Conservation (phyloP, 371 early-diverging fungal genomes). For the Rhizopus microsporus region DNA sequence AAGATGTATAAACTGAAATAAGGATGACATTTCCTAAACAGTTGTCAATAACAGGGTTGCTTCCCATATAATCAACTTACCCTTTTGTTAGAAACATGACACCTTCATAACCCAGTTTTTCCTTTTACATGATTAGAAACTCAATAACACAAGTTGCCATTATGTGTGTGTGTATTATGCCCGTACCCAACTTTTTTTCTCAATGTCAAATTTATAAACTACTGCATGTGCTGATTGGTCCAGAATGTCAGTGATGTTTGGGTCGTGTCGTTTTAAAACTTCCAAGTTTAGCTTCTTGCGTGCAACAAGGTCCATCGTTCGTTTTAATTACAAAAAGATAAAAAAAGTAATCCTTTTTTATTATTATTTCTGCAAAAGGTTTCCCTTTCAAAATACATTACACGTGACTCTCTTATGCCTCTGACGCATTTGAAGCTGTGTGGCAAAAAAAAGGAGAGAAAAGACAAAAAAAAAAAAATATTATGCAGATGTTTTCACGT, state of each 20-base stretch:
- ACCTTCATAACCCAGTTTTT: slow-evolving; percentile 72
- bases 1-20: slow-evolving; percentile 66
- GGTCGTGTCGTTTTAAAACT: slow-evolving; percentile 74
- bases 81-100: slow-evolving; percentile 64
- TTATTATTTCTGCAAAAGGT: too few species aligned
- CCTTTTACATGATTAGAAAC: slow-evolving; percentile 34
- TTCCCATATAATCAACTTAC: slow-evolving; percentile 16
- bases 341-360: not conserved
- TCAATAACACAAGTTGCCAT: not conserved
- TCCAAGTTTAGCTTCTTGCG: slow-evolving; percentile 69
- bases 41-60: not conserved
- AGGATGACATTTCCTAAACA: slow-evolving; percentile 41
- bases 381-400: too few species aligned
- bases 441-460: too few species aligned
- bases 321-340: not conserved
- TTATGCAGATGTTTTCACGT: not conserved
- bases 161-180: not conserved
- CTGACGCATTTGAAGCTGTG: too few species aligned
- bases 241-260: slow-evolving; percentile 63
- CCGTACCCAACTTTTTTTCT: slow-evolving; percentile 69
- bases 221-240: slow-evolving; percentile 77
- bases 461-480: not conserved
- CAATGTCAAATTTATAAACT: slow-evolving; percentile 75
- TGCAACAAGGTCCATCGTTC: slow-evolving; percentile 59
- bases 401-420: too few species aligned